Evolutionary conservation across 2,329 filamentous ascomycete species (phyloP).

Genomic region (Talaromyces sp.): DNA sequence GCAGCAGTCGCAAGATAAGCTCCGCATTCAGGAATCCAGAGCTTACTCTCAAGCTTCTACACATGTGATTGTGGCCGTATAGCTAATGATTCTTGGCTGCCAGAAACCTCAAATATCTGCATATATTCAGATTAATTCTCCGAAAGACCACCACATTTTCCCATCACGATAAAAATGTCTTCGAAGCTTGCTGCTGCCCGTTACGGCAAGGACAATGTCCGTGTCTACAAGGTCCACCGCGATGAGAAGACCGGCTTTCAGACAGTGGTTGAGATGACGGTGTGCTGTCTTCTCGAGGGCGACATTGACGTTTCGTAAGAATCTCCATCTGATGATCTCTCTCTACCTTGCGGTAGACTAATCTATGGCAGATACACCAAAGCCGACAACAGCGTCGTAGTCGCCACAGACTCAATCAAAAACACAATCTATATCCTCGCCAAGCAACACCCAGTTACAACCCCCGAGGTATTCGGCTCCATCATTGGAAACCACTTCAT

Average conservation of each 20-base stretch:
- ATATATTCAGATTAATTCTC: not conserved
- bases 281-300: conserved; percentile 87
- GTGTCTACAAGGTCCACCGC: conserved; percentile 88
- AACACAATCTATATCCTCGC: conserved; percentile 94
- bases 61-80: not conserved
- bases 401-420: conserved; percentile 97
- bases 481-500: conserved; percentile 85
- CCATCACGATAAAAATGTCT: conserved; percentile 21
- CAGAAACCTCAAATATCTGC: not conserved
- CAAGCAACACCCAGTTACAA: conserved; percentile 86
- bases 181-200: conserved; percentile 42
- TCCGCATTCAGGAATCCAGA: not conserved
- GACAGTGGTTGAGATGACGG: conserved; percentile 89
- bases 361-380: conserved; percentile 65
- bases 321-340: not conserved
- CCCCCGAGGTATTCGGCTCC: conserved; percentile 85
- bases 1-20: conserved; percentile 2
- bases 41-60: not conserved
- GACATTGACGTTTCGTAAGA: conserved; percentile 77
- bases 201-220: conserved; percentile 84
- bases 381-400: conserved; percentile 90
- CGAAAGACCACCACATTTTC: not conserved
- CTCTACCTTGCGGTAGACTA: not conserved
- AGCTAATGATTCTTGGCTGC: not conserved
- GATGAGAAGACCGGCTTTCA: conserved; percentile 72